Percentiles rank a stretch among this genome's conserved stretches.
Conservation (phyloP, 140 eudicot species). For the Stevia rebaudiana region DNA sequence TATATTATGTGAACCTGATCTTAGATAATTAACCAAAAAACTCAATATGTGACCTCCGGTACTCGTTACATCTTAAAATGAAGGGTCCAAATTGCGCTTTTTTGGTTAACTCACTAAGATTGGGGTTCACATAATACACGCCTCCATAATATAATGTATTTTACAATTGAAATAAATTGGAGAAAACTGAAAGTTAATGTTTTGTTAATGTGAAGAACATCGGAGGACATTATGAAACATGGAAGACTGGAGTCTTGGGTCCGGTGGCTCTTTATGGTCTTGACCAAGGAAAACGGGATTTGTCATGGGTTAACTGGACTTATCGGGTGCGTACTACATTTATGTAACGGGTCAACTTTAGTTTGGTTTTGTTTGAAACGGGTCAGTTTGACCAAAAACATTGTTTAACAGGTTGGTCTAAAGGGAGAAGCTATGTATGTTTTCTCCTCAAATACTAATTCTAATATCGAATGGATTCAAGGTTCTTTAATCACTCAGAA, state of each 20-base stretch:
- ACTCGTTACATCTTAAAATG: too few relatives aligned
- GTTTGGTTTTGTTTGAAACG: neutral
- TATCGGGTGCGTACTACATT: slow-evolving; percentile 52
- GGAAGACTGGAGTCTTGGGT: slow-evolving; percentile 57
- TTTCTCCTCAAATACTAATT: slow-evolving; percentile 26
- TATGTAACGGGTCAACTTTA: neutral
- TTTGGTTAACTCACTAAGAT: too few relatives aligned
- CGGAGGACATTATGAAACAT: slow-evolving; percentile 67
- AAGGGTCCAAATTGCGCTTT: too few relatives aligned
- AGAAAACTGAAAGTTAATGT: slow-evolving; percentile 28
- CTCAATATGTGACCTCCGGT: too few relatives aligned
- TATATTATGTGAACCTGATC: too few relatives aligned
- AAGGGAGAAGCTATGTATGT: slow-evolving; percentile 86
- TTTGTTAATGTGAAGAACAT: slow-evolving; percentile 40
- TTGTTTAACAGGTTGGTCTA: slow-evolving; percentile 60
- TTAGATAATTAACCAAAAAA: too few relatives aligned
- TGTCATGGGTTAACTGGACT: slow-evolving; percentile 59
- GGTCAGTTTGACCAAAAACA: neutral
- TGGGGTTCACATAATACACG: too few relatives aligned
- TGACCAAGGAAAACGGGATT: slow-evolving; percentile 49
- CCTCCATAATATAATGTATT: too few relatives aligned
- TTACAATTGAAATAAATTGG: neutral
- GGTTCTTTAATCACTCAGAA: slow-evolving; percentile 42
- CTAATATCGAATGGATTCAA: slow-evolving; percentile 46
- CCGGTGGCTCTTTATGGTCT: slow-evolving; percentile 62